Evolutionary conservation across 495 filamentous ascomycete species (phyloP).

Genomic region (Parmelia sp.): DNA sequence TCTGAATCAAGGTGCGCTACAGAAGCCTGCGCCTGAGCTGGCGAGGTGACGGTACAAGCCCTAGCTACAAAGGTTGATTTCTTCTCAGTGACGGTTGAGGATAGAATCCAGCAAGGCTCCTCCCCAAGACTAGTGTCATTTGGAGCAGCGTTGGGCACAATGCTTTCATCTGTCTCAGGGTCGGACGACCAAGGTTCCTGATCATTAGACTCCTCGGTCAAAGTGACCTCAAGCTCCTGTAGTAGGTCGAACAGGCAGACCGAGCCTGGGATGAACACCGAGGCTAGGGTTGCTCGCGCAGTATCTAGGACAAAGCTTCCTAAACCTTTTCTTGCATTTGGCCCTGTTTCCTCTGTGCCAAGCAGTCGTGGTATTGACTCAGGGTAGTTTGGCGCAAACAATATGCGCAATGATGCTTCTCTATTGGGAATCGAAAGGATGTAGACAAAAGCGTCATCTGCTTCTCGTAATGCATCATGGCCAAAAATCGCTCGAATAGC

Average conservation of each 20-base stretch:
- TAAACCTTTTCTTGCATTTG: slow-evolving; percentile 49
- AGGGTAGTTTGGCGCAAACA: slow-evolving; percentile 69
- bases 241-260: slow-evolving; percentile 83
- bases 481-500: slow-evolving; percentile 94
- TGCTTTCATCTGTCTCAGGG: slow-evolving; percentile 13
- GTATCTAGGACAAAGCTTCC: slow-evolving; percentile 60
- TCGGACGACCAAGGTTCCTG: slow-evolving; percentile 7
- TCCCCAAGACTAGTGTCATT: background rate
- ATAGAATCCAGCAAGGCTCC: slow-evolving; percentile 63
- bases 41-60: slow-evolving; percentile 57
- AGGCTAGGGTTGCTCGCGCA: slow-evolving; percentile 56
- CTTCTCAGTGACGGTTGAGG: slow-evolving; percentile 65
- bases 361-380: slow-evolving; percentile 60
- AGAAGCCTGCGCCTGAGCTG: slow-evolving; percentile 60
- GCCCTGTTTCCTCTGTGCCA: slow-evolving; percentile 50
- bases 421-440: slow-evolving; percentile 38
- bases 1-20: slow-evolving; percentile 68
- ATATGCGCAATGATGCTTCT: slow-evolving; percentile 50
- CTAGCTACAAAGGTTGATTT: slow-evolving; percentile 86
- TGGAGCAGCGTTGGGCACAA: background rate
- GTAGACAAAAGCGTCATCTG: slow-evolving; percentile 34
- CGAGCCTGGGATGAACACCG: slow-evolving; percentile 61
- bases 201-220: slow-evolving; percentile 20
- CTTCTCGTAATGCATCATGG: slow-evolving; percentile 50
- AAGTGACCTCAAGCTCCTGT: slow-evolving; percentile 39